Conservation (phyloP, 768 basidiomycete species). For the Leucosporidium yakuticum region DNA sequence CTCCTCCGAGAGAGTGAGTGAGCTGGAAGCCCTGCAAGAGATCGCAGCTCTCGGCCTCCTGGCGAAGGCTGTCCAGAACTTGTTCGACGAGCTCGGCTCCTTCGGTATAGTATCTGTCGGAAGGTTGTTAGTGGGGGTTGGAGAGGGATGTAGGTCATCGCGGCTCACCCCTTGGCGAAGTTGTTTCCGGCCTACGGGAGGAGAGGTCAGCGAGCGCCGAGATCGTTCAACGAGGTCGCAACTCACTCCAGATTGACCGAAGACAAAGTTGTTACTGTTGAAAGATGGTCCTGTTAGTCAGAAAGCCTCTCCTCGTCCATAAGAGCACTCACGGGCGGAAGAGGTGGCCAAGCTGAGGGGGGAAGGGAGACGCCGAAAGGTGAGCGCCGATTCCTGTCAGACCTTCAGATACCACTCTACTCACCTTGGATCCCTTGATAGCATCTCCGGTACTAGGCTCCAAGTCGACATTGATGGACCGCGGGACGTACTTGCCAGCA, state of each 20-base stretch:
- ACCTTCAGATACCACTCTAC: neutral
- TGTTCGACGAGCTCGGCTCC: slow-evolving; percentile 75
- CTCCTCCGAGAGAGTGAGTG: slow-evolving; percentile 83
- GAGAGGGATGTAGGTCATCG: neutral
- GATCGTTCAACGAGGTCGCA: neutral
- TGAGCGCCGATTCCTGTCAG: neutral
- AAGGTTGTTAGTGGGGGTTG: slow-evolving; percentile 43
- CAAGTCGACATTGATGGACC: slow-evolving; percentile 83
- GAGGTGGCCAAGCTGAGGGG: slow-evolving; percentile 54
- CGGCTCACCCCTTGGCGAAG: slow-evolving; percentile 90
- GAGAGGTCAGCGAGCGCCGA: slow-evolving; percentile 50
- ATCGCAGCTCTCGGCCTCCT: slow-evolving; percentile 64
- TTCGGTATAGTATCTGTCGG: slow-evolving; percentile 64
- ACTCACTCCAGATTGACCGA: slow-evolving; percentile 11
- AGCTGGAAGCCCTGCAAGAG: slow-evolving; percentile 82
- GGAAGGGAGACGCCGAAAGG: slow-evolving; percentile 53
- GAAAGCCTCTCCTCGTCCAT: too few relatives aligned
- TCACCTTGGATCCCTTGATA: slow-evolving; percentile 4
- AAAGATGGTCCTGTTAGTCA: too few relatives aligned
- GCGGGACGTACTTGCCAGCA: slow-evolving; percentile 70
- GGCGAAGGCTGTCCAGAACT: slow-evolving; percentile 63
- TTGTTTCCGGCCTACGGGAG: slow-evolving; percentile 75
- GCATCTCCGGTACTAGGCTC: slow-evolving; percentile 79
- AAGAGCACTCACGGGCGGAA: slow-evolving; percentile 64
- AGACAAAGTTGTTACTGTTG: slow-evolving; percentile 49